Conservation (phyloP, 306 rosid species). For the Neltuma alba region DNA sequence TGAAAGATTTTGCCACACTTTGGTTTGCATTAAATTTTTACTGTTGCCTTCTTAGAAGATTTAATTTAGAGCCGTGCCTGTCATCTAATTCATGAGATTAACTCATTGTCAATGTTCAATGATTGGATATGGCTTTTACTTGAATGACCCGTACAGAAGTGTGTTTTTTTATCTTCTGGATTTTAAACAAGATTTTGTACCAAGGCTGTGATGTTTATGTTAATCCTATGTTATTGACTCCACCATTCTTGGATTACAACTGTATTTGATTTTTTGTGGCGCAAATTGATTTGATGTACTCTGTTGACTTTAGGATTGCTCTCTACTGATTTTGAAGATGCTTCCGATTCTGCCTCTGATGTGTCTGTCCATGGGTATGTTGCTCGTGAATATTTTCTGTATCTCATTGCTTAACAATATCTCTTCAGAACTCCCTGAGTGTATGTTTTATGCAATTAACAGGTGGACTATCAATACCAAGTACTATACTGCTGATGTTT, state of each 20-base stretch:
- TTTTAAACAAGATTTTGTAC: background rate
- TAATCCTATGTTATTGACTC: background rate
- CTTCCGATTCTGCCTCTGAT: conserved; percentile 59
- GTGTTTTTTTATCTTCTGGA: background rate
- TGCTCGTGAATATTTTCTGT: conserved; percentile 9
- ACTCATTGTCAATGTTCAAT: background rate
- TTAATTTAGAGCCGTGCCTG: background rate
- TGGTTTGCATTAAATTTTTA: background rate
- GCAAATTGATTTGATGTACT: conserved; percentile 14
- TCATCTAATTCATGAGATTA: background rate
- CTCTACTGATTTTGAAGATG: conserved; percentile 63
- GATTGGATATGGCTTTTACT: background rate
- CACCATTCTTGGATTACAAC: background rate
- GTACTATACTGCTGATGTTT: conserved; percentile 83
- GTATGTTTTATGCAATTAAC: conserved; percentile 22
- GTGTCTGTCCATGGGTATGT: conserved; percentile 68
- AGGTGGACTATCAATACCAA: conserved; percentile 86
- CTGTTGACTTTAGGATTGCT: conserved; percentile 58
- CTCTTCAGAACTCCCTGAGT: background rate
- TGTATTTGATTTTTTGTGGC: background rate
- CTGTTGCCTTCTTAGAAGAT: background rate
- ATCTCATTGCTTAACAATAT: conserved; percentile 19
- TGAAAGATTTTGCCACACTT: background rate
- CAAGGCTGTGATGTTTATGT: background rate
- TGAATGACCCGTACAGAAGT: background rate